Percentiles rank a stretch among this genome's conserved stretches.
Conservation (phyloP, 2,329 filamentous ascomycete genomes). For the Fusarium clavum region DNA sequence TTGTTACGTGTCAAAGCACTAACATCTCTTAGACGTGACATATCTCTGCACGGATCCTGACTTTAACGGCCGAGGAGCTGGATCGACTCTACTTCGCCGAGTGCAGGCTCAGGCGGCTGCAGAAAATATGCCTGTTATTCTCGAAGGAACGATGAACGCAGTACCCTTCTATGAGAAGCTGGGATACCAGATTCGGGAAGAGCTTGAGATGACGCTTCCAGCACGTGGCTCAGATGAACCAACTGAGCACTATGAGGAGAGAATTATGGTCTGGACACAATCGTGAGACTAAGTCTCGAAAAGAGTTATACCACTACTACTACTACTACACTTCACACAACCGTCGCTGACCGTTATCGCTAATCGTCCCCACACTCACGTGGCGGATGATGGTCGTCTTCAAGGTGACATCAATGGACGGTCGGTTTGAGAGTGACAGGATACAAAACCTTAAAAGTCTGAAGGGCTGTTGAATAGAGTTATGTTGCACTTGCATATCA, state of each 20-base stretch:
- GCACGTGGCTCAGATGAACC: slow-evolving; percentile 44
- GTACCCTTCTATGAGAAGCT: slow-evolving; percentile 53
- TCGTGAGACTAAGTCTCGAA: slow-evolving; percentile 15
- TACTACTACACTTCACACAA: not conserved
- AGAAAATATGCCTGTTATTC: slow-evolving; percentile 51
- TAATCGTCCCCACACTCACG: slow-evolving; percentile 44
- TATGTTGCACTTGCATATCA: not conserved
- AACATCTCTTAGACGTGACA: slow-evolving; percentile 49
- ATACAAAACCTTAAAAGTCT: not conserved
- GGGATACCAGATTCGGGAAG: slow-evolving; percentile 50
- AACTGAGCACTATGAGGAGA: slow-evolving; percentile 51
- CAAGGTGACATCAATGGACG: slow-evolving; percentile 21
- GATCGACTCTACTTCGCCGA: slow-evolving; percentile 48
- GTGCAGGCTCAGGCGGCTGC: slow-evolving; percentile 50
- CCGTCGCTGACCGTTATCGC: slow-evolving; percentile 23
- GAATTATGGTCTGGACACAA: slow-evolving; percentile 49
- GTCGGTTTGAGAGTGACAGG: slow-evolving; percentile 22
- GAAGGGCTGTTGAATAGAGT: not conserved
- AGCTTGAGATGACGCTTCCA: slow-evolving; percentile 53
- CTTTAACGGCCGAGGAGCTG: slow-evolving; percentile 52
- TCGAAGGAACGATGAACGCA: slow-evolving; percentile 55
- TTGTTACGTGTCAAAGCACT: slow-evolving; percentile 14
- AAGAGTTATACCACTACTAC: not conserved
- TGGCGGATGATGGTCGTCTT: slow-evolving; percentile 27
- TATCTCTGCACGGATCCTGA: slow-evolving; percentile 55